These are phyloP conservation scores for Saccharomyces hybrid DNA, from an alignment of 1,139 yeast species.

Conservation along the genomic window DNA sequence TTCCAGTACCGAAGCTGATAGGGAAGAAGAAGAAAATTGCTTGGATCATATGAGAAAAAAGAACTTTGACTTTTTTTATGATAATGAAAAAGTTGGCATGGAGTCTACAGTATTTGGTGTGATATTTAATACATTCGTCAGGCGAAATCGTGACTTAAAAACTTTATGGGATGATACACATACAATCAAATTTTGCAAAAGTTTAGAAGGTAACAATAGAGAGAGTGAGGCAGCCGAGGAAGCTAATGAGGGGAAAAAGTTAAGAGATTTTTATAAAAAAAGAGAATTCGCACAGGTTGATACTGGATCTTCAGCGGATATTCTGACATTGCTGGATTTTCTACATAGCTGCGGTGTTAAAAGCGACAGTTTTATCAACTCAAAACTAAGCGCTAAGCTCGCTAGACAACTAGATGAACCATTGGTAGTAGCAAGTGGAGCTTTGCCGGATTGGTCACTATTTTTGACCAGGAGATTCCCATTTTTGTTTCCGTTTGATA, in stretches of 20 bases:
- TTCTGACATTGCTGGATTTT: conserved; percentile 49
- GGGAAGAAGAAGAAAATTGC: conserved; percentile 1
- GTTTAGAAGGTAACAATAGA: conserved; percentile 23
- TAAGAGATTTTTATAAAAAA: conserved; percentile 26
- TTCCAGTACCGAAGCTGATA: background rate
- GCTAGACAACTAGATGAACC: conserved; percentile 89
- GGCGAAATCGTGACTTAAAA: conserved; percentile 37
- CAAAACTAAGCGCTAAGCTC: conserved; percentile 79
- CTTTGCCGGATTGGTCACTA: conserved; percentile 81
- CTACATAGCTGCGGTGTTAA: conserved; percentile 37
- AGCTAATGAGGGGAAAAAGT: conserved; percentile 6
- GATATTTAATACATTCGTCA: conserved; percentile 48
- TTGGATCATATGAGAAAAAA: conserved; percentile 28
- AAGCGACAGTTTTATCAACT: conserved; percentile 53
- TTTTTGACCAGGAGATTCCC: conserved; percentile 66
- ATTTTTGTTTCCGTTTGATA: conserved; percentile 77
- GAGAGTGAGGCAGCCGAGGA: conserved; percentile 19
- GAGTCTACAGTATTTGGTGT: conserved; percentile 82
- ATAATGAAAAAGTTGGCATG: conserved; percentile 54
- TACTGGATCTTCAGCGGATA: conserved; percentile 36
- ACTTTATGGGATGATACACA: conserved; percentile 54
- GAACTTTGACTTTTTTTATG: conserved; percentile 53
- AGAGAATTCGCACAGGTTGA: conserved; percentile 28
- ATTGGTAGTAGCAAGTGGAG: conserved; percentile 77
- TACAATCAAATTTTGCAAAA: conserved; percentile 45